Evolutionary conservation across 139 green algal genomes (phyloP), one percentile per base, ranked within the genome.

Genomic region (Spirogloea muscicola): DNA sequence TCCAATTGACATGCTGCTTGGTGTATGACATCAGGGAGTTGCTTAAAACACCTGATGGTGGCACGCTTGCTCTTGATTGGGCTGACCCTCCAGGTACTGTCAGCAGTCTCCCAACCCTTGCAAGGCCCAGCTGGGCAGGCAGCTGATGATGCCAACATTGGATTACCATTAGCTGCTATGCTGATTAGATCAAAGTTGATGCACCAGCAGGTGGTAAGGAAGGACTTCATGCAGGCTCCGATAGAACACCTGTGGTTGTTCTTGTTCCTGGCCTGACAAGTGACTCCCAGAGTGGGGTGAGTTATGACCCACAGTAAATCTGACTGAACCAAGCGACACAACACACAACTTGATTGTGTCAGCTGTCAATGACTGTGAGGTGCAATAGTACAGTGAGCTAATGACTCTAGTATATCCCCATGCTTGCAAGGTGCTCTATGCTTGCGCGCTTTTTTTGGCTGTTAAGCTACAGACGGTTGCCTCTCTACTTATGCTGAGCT

Each of bases 181-280:
- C 21, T 21, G 46, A 55, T 21, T 21, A 55, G 21, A 21, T 31
- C 21, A 21, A 21, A 55, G 46, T 21, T 31, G 46, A 55, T 31
- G 46, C 21, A 55, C 21, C 21, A 55, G 46, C 21, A 55, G 46
- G 46, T 31, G 46, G 46, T 31, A 21, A 21, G 21, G 46, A 21
- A 55, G 46, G 46, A 55, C 21, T 21, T 31, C 21, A 21, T 31
- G 46, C 21, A 55, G 46, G 46, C n/a, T n/a, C n/a, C 21, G 46
- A 55, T 21, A 55, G 46, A 55, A 21, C 21, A 10, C 71, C 71
- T 0, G 31, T 67, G 46, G 61, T 79, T 18, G 18, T 78, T 27
- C 10, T 79, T 21, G 37, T 79, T 9, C 71, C 71, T 3, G 71
- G 71, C 9, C 46, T 76, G 18, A 73, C 63, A 4, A 79, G 71